Base-by-base conservation (phyloP, 208 protist genomes). In the Crithidia sp. region DNA sequence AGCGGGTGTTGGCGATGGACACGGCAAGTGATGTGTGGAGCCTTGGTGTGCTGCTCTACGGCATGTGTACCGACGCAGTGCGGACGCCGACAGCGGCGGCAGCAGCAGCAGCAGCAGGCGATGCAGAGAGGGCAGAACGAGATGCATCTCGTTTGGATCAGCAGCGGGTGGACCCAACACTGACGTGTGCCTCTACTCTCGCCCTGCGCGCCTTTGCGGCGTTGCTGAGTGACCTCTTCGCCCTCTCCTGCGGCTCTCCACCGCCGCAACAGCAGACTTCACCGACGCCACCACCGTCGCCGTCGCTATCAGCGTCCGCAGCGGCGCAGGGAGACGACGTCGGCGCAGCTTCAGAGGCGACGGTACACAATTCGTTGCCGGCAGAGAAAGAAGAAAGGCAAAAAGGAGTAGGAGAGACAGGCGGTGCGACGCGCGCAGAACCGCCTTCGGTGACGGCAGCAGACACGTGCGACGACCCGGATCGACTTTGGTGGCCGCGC, bases 11-110 rank as follows among this genome's bases (percentile, higher is more conserved):
- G 45, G 63, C 74, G 13, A 65, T 65, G 67, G 68, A 83, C 52
- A 77, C 71, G 40, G 61, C 73, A 37, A 66, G 65, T 45, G 78
- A 83, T 43, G 17, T 79, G 50, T 83, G 78, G 78, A 74, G 78
- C 14, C 44, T 83, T 4, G 78, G 78, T 2, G 17, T 83, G 57
- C 64, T 83, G 41, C 59, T 83, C 37, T 83, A 83, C 58, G 52
- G 59, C 41, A 74, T 78, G 67, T 62, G 55, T 47, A 60, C 66
- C 5, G 77, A 71, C 55, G 45, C 49, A 7, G 8, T 74, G 45
- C 49, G 19, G 28, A 45, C 64, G 13, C 64, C 37, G n/a, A 13
- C 49, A 12, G 5, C 6, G 17, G 28, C 19, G 5, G 19, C 16
- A 56, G 12, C 4, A 19, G 28, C 28, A 28, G 28, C 28, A 28